Evolutionary conservation across 148 eudicot species (phyloP).

Genomic region (Rhododendron ovatum): DNA sequence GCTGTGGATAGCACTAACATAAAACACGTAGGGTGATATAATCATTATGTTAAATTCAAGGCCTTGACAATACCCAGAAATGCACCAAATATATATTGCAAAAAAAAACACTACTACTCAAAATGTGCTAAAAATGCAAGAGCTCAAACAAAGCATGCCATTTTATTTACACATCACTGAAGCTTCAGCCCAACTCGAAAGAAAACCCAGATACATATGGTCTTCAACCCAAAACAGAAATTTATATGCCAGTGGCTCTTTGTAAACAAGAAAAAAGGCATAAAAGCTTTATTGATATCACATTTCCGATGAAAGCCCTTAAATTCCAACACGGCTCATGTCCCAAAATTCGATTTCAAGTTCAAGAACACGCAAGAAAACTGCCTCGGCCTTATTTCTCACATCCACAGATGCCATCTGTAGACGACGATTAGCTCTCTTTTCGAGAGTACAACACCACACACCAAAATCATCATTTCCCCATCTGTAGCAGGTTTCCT

Average conservation of each 20-base stretch:
- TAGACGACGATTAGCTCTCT: conserved; percentile 42
- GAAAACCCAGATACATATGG: background rate
- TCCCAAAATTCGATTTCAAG: conserved; percentile 76
- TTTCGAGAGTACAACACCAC: conserved; percentile 49
- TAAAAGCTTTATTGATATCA: background rate
- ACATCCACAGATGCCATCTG: conserved; percentile 45
- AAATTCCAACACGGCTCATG: conserved; percentile 39
- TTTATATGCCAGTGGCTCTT: background rate
- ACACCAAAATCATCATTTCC: conserved; percentile 62
- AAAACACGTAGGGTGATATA: background rate
- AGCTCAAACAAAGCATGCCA: background rate
- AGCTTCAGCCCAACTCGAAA: background rate
- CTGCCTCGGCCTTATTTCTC: conserved; percentile 50
- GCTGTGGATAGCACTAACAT: background rate
- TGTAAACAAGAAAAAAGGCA: background rate
- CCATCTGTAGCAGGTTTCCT: conserved; percentile 65
- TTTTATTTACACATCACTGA: background rate
- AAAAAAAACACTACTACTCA: background rate
- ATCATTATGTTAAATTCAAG: background rate
- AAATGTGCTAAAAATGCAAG: background rate
- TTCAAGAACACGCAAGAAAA: conserved; percentile 44
- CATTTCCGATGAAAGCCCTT: background rate
- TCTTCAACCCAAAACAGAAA: background rate
- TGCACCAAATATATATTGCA: background rate
- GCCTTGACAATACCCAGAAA: background rate